phyloP scores from a whole-genome alignment of 306 rosid species.

The Malus domestica region DNA sequence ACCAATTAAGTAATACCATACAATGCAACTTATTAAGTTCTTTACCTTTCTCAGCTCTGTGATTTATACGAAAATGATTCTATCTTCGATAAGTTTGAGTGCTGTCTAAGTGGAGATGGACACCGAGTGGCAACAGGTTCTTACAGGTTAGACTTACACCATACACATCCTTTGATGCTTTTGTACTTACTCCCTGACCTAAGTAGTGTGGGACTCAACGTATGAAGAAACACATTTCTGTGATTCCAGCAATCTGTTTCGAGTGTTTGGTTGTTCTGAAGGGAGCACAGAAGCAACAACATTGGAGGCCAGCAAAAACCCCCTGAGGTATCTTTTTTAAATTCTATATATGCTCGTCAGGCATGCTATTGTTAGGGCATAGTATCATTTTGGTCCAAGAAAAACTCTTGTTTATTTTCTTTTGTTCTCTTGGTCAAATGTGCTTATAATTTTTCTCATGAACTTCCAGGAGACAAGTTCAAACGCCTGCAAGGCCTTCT shows the following conservation, averaged over 20 bases:
- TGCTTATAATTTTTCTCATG: not conserved
- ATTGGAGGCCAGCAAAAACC: slow-evolving; percentile 96
- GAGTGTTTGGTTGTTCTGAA: slow-evolving; percentile 79
- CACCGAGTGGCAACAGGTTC: slow-evolving; percentile 83
- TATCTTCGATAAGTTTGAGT: slow-evolving; percentile 88
- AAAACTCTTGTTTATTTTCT: not conserved
- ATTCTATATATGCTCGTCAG: not conserved
- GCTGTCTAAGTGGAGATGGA: slow-evolving; percentile 96
- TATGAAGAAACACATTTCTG: slow-evolving; percentile 8
- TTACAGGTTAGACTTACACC: slow-evolving; percentile 58
- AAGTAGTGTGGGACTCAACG: not conserved
- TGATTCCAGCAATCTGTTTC: slow-evolving; percentile 83
- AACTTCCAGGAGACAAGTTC: slow-evolving; percentile 50
- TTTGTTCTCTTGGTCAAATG: not conserved
- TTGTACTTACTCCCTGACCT: not conserved
- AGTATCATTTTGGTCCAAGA: not conserved
- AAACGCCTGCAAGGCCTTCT: slow-evolving; percentile 49
- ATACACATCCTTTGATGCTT: not conserved
- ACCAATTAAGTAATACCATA: not conserved
- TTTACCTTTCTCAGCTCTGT: slow-evolving; percentile 57
- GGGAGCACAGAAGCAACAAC: slow-evolving; percentile 80
- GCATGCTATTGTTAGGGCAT: not conserved
- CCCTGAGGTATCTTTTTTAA: slow-evolving; percentile 66
- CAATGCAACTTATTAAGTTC: not conserved
- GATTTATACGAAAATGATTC: slow-evolving; percentile 96